Percentiles rank a stretch among this genome's conserved stretches.
These are phyloP conservation scores for Leishmania mexicana DNA, from an alignment of 208 protist species.

Conservation along the genomic window DNA sequence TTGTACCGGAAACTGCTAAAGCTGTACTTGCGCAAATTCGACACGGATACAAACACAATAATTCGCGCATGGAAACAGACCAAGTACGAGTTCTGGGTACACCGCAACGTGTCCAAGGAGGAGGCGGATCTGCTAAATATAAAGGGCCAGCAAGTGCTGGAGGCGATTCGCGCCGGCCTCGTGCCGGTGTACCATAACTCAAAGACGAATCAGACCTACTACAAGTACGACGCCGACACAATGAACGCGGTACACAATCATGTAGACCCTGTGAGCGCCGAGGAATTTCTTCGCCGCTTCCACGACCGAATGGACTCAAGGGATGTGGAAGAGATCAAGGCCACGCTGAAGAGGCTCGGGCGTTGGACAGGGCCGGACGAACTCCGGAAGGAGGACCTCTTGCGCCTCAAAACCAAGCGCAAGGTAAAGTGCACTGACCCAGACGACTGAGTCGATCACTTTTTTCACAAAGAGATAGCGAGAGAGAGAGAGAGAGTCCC, in stretches of 20 bases:
- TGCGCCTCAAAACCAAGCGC: slow-evolving; percentile 68
- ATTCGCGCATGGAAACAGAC: slow-evolving; percentile 87
- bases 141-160: slow-evolving; percentile 75
- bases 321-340: slow-evolving; percentile 74
- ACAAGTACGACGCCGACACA: slow-evolving; percentile 83
- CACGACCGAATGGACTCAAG: slow-evolving; percentile 73
- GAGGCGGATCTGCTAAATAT: slow-evolving; percentile 74
- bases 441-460: slow-evolving; percentile 16
- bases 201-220: slow-evolving; percentile 77
- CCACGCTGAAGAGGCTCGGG: slow-evolving; percentile 67
- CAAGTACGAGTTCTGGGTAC: slow-evolving; percentile 86
- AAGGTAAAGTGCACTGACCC: slow-evolving; percentile 83
- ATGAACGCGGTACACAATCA: slow-evolving; percentile 83
- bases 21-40: slow-evolving; percentile 86
- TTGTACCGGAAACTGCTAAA: slow-evolving; percentile 85
- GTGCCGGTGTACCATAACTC: slow-evolving; percentile 74
- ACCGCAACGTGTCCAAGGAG: slow-evolving; percentile 47
- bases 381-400: slow-evolving; percentile 66
- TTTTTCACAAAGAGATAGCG: not conserved
- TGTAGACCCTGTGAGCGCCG: slow-evolving; percentile 70
- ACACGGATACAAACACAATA: slow-evolving; percentile 86
- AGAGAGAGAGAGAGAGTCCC: not conserved
- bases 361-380: slow-evolving; percentile 80
- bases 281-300: slow-evolving; percentile 85
- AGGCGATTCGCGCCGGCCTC: slow-evolving; percentile 75